These are phyloP conservation scores for Talaromyces sp. DNA, from an alignment of 2,329 filamentous ascomycete species.

Conservation along the genomic window DNA sequence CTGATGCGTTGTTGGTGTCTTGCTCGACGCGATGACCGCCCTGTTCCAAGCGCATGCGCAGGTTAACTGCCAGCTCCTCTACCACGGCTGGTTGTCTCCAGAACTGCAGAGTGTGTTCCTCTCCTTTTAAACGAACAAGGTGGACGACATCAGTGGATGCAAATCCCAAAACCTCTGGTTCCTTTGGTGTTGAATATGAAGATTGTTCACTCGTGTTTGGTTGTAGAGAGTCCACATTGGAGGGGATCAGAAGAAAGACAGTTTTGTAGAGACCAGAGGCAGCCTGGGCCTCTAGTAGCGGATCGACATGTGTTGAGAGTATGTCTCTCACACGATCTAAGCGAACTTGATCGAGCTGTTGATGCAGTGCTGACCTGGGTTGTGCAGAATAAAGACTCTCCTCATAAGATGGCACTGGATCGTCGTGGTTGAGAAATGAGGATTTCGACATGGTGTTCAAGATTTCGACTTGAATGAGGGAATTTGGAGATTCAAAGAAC, in stretches of 20 bases:
- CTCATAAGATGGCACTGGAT: conserved; percentile 31
- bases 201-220: conserved; percentile 13
- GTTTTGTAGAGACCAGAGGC: conserved; percentile 40
- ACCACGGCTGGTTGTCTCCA: conserved; percentile 40
- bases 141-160: conserved; percentile 35
- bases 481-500: neutral
- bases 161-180: conserved; percentile 36
- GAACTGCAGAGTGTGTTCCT: conserved; percentile 39
- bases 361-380: conserved; percentile 6
- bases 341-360: conserved; percentile 34
- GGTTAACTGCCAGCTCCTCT: conserved; percentile 32
- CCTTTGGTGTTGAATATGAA: conserved; percentile 14
- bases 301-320: conserved; percentile 37
- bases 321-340: conserved; percentile 36
- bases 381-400: conserved; percentile 20
- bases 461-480: neutral
- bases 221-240: conserved; percentile 32
- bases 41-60: conserved; percentile 25
- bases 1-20: neutral
- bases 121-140: conserved; percentile 35
- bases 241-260: conserved; percentile 42
- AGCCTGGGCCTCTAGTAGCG: conserved; percentile 36
- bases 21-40: conserved; percentile 18
- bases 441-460: conserved; percentile 10
- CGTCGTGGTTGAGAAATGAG: conserved; percentile 15